phyloP scores from a whole-genome alignment of 441 rosid species.

The Populus trichocarpa region DNA sequence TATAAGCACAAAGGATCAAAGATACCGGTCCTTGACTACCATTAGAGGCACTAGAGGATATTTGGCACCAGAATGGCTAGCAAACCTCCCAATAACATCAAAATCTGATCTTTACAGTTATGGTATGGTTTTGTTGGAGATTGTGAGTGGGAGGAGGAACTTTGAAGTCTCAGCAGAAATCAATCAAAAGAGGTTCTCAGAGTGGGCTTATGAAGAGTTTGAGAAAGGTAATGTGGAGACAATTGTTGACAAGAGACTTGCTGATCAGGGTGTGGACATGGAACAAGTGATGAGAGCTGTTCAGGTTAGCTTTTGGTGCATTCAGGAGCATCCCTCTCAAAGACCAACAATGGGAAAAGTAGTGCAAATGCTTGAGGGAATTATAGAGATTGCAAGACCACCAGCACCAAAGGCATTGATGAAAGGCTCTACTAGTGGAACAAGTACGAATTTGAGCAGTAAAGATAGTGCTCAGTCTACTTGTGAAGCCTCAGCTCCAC shows the following conservation, averaged over 20 bases:
- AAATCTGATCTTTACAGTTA: constrained; percentile 54
- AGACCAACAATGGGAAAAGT: constrained; percentile 62
- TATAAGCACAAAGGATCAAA: constrained; percentile 31
- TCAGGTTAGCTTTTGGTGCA: constrained; percentile 50
- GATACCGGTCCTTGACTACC: constrained; percentile 28
- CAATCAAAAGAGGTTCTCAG: constrained; percentile 36
- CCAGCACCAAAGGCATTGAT: constrained; percentile 38
- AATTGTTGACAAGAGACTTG: constrained; percentile 40
- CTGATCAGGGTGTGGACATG: constrained; percentile 27
- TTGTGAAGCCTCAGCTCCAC: constrained; percentile 28
- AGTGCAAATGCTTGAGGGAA: constrained; percentile 62
- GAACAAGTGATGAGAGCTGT: constrained; percentile 47
- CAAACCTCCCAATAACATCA: constrained; percentile 48
- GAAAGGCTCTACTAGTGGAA: constrained; percentile 26
- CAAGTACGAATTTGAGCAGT: constrained; percentile 31
- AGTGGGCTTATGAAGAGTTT: constrained; percentile 45
- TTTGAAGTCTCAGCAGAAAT: constrained; percentile 43
- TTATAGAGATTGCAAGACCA: constrained; percentile 39
- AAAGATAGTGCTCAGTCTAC: constrained; percentile 27
- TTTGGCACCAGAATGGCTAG: constrained; percentile 56
- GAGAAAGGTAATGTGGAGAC: constrained; percentile 34
- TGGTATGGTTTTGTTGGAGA: constrained; percentile 51
- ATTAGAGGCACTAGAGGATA: constrained; percentile 53
- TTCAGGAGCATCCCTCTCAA: constrained; percentile 54
- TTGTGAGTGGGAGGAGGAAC: constrained; percentile 47